Percentiles rank a stretch among this genome's conserved stretches.
These are phyloP conservation scores for Citrus trifoliata DNA, from an alignment of 345 rosid genomes.

Conservation along the genomic window DNA sequence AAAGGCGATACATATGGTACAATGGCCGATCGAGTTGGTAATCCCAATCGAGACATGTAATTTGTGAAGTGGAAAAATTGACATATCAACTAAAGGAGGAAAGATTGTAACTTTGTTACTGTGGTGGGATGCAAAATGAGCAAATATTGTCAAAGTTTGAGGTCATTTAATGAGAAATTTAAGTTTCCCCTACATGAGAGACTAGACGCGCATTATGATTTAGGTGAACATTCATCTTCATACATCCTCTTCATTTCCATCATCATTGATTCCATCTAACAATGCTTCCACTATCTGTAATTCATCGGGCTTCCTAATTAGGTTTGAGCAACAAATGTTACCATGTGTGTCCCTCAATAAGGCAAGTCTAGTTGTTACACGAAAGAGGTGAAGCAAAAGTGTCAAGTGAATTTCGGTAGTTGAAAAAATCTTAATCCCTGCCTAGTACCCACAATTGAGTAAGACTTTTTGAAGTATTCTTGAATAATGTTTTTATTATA, in stretches of 20 bases:
- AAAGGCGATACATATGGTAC: too few species aligned
- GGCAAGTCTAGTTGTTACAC: neutral
- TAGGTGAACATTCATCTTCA: conserved; percentile 8
- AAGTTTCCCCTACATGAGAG: neutral
- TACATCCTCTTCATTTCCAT: neutral
- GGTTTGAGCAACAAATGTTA: neutral
- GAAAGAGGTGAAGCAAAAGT: neutral
- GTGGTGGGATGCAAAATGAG: conserved; percentile 4
- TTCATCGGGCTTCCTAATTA: neutral
- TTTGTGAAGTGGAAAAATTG: neutral
- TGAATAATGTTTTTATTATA: too few species aligned
- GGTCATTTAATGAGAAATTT: neutral
- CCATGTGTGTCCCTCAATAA: neutral
- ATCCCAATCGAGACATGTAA: too few species aligned
- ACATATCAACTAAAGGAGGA: neutral
- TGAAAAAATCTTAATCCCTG: neutral
- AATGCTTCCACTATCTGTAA: neutral
- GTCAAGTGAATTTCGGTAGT: neutral
- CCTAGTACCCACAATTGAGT: neutral
- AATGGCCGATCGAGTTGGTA: too few species aligned
- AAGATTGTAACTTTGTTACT: neutral
- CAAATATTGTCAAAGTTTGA: neutral
- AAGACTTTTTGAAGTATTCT: too few species aligned
- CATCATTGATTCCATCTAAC: neutral
- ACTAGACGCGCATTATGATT: conserved; percentile 4